A percentile compares a stretch with the other conserved stretches of the same genome.
Conservation (phyloP, 2,329 filamentous ascomycete species). For the Coniochaeta prunicola region DNA sequence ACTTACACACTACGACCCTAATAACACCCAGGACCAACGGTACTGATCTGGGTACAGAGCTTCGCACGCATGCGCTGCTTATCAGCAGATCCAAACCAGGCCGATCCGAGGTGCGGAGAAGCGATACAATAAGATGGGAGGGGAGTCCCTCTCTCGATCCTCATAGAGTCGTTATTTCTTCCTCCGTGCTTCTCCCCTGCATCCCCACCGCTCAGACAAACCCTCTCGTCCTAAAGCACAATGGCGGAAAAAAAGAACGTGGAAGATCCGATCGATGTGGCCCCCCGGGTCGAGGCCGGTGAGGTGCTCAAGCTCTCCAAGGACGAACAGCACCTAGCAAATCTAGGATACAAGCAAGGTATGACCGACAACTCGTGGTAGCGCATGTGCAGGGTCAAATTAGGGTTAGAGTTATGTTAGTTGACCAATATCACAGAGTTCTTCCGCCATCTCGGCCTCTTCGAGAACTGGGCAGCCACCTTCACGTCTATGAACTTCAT, state of each 20-base stretch:
- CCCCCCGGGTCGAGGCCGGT: conserved; percentile 4
- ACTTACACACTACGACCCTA: not conserved
- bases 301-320: conserved; percentile 8
- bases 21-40: not conserved
- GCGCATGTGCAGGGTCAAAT: not conserved
- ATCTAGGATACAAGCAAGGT: conserved; percentile 24
- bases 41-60: not conserved
- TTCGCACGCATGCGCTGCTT: not conserved
- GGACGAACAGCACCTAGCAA: conserved; percentile 24
- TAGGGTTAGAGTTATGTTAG: no score
- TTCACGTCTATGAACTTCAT: conserved; percentile 30
- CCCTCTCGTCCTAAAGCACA: not conserved
- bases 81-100: not conserved
- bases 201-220: not conserved
- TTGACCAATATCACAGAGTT: conserved; percentile 17
- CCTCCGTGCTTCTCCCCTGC: not conserved
- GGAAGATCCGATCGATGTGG: not conserved
- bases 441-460: conserved; percentile 24
- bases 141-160: not conserved
- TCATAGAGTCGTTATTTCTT: not conserved
- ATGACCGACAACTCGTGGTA: not conserved
- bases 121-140: not conserved
- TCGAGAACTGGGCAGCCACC: conserved; percentile 28
- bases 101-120: not conserved
- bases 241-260: not conserved